Evolutionary conservation across 352 stramenopile species (phyloP).

Genomic region (Phytopythium vexans): DNA sequence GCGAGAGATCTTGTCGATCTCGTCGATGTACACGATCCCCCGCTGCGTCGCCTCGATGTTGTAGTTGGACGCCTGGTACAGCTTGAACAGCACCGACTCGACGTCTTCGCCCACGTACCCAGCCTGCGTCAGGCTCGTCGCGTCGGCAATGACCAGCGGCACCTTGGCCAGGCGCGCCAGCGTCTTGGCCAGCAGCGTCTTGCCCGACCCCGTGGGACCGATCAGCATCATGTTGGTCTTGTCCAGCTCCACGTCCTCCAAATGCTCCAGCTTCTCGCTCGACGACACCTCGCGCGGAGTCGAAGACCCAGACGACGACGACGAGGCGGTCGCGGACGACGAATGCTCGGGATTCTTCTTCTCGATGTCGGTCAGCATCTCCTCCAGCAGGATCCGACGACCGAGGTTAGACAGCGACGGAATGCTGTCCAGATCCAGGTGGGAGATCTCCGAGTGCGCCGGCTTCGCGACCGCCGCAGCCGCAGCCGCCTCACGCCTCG

Average conservation of each 20-base stretch:
- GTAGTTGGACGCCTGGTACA: constrained; percentile 96
- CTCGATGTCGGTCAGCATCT: constrained; percentile 50
- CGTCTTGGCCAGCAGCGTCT: constrained; percentile 97
- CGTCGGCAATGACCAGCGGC: constrained; percentile 96
- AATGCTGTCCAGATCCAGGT: constrained; percentile 30
- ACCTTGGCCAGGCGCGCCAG: constrained; percentile 95
- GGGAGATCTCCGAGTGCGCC: constrained; percentile 18
- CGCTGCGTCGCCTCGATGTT: constrained; percentile 95
- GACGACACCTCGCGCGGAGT: background rate
- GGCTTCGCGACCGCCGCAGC: constrained; percentile 19
- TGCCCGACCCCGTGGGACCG: constrained; percentile 94
- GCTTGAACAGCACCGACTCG: constrained; percentile 97
- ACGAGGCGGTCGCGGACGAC: constrained; percentile 6
- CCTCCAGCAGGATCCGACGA: constrained; percentile 55
- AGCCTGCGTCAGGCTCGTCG: constrained; percentile 96
- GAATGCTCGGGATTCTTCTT: constrained; percentile 21
- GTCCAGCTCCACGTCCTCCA: constrained; percentile 94
- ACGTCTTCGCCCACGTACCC: constrained; percentile 99
- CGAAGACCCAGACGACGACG: background rate
- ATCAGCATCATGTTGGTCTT: constrained; percentile 98
- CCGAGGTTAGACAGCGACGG: constrained; percentile 32
- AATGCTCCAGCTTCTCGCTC: constrained; percentile 56
- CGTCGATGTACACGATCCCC: constrained; percentile 98
- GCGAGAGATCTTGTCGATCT: constrained; percentile 97
- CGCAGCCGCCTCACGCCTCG: constrained; percentile 38